Evolutionary conservation across 176 grass and related monocot genomes (phyloP), one percentile per base, ranked within the genome.

Genomic region (Zoysia japonica): DNA sequence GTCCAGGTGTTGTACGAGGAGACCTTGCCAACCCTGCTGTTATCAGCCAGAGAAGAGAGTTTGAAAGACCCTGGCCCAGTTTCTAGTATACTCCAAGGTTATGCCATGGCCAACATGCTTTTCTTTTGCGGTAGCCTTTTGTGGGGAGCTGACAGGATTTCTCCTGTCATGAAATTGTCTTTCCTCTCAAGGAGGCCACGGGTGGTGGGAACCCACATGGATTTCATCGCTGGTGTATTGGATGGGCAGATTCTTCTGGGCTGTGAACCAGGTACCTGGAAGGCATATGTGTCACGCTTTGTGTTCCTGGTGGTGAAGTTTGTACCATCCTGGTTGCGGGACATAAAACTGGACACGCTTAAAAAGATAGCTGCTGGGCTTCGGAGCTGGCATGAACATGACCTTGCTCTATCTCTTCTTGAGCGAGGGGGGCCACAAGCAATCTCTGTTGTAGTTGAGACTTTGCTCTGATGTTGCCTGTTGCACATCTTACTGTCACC

Each of bases 1-100:
- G 88, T 99, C 47, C 96, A 99, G 78, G 84, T 95, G 72, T 54
- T 99, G 64, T 99, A 91, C 52, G 96, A 99, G 86, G 96, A 95
- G 45, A 91, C 96, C 10, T 77, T 91, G 80, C 96, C 96, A 14
- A 99, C 90, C 3, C 64, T 99, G 66, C 82, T 99, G 44, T 54
- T 99, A 71, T 95, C 92, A 20, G 85, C 85, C 20, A 78, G 78
- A 45, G 83, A 80, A 51, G 74, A 92, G 56, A 90, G 74, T 80
- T 75, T 88, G 78, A 79, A 85, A 72, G 65, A 82, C 37, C 61
- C 75, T 51, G 71, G 88, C 11, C 85, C 92, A 37, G 77, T 93
- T 36, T 85, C 85, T 57, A 87, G 84, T 68, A 88, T 80, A 61
- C 80, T 99, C 40, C 88, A 95, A 83, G 96, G 96, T 41, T 99